Percentiles rank a stretch among this genome's conserved stretches.
phyloP scores from a whole-genome alignment of 306 rosid genomes.

The Myrica gale region DNA sequence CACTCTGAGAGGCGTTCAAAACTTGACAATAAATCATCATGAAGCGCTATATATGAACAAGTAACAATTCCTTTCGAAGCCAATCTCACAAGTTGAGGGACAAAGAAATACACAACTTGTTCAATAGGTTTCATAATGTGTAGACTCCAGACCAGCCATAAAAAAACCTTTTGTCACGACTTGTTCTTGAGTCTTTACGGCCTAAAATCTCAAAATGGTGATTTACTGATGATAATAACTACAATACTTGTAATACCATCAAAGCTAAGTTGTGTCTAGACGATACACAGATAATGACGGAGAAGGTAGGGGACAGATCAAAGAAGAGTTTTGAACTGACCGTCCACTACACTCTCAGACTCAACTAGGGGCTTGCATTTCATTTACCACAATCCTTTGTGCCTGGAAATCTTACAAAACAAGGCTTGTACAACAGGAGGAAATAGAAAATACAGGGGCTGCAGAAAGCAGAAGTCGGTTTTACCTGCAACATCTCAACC shows the following conservation, averaged over 20 bases:
- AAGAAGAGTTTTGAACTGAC: not conserved
- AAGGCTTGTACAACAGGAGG: not conserved
- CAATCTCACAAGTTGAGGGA: not conserved
- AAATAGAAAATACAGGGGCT: not conserved
- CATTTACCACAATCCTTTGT: not conserved
- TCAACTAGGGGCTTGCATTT: slow-evolving; percentile 5
- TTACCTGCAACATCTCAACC: slow-evolving; percentile 99
- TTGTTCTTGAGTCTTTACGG: too few relatives aligned
- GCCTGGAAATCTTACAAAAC: not conserved
- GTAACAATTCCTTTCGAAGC: not conserved
- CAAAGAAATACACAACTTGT: not conserved
- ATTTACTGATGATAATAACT: too few relatives aligned
- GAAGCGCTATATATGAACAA: not conserved
- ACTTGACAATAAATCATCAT: not conserved
- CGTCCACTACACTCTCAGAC: not conserved
- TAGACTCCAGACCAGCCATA: too few relatives aligned
- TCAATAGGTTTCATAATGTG: not conserved
- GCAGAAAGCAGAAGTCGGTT: slow-evolving; percentile 22
- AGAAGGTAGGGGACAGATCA: not conserved
- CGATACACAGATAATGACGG: not conserved
- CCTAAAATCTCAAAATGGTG: too few relatives aligned
- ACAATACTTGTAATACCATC: too few relatives aligned
- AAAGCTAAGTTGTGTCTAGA: not conserved
- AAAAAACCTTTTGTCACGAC: not conserved
- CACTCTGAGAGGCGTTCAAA: not conserved